Percentiles rank a stretch among this genome's conserved stretches.
phyloP scores from a whole-genome alignment of 257 asterid species.

The Lycium barbarum region DNA sequence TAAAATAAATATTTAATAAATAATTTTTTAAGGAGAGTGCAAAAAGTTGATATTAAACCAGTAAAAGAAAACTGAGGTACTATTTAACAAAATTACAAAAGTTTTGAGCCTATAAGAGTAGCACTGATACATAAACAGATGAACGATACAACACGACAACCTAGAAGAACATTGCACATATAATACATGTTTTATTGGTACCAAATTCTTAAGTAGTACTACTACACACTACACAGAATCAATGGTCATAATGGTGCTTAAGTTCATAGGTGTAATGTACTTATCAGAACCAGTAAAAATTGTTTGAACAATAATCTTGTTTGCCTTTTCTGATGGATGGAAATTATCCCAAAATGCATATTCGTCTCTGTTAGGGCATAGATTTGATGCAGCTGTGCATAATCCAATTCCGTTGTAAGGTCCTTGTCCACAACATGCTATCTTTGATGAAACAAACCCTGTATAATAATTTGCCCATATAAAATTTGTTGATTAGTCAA shows the following conservation, averaged over 20 bases:
- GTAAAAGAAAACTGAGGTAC: too few species aligned
- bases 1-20: too few species aligned
- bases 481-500: background rate
- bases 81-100: too few species aligned
- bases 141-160: background rate
- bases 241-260: constrained; percentile 63
- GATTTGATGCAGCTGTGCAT: constrained; percentile 56
- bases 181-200: constrained; percentile 2
- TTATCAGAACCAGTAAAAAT: constrained; percentile 53
- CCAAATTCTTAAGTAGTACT: background rate
- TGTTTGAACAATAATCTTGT: constrained; percentile 53
- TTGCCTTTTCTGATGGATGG: constrained; percentile 73
- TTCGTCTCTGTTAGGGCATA: constrained; percentile 64
- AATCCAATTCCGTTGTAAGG: constrained; percentile 65
- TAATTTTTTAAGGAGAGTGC: too few species aligned
- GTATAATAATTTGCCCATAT: background rate
- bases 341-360: constrained; percentile 77
- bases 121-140: background rate
- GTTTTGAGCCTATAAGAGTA: too few species aligned
- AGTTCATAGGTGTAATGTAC: constrained; percentile 76
- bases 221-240: constrained; percentile 42
- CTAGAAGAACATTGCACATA: background rate
- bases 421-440: constrained; percentile 79
- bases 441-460: constrained; percentile 67
- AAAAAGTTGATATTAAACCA: too few species aligned